Evolutionary conservation across 768 basidiomycete genomes (phyloP).

Genomic region (Rhodocollybia butyracea): DNA sequence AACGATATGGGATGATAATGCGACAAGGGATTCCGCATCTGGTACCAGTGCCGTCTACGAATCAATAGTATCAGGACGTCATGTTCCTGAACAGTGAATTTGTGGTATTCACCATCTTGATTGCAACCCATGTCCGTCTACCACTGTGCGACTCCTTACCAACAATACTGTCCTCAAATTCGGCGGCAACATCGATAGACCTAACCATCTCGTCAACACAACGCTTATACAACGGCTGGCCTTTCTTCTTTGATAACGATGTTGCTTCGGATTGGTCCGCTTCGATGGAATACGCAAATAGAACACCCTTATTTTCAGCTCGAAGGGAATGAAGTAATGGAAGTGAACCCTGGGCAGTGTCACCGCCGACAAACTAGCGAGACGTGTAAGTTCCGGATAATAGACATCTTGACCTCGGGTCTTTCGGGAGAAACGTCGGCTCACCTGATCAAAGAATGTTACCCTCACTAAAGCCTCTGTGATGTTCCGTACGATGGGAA

Average conservation of each 20-base stretch:
- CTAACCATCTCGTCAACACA: conserved; percentile 74
- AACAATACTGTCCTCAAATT: conserved; percentile 62
- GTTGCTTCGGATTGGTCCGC: conserved; percentile 62
- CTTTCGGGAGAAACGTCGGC: conserved; percentile 12
- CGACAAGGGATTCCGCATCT: conserved; percentile 55
- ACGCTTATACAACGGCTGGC: conserved; percentile 46
- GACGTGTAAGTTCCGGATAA: neutral
- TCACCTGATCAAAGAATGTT: conserved; percentile 85
- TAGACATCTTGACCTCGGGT: neutral
- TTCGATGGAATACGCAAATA: conserved; percentile 86
- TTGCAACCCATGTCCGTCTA: conserved; percentile 76
- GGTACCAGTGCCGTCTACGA: conserved; percentile 67
- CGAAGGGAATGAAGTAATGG: conserved; percentile 65
- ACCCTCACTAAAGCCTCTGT: conserved; percentile 67
- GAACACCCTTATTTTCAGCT: conserved; percentile 62
- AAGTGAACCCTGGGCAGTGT: conserved; percentile 66
- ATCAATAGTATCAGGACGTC: neutral
- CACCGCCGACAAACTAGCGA: conserved; percentile 82
- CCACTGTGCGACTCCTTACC: conserved; percentile 22
- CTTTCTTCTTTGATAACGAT: conserved; percentile 16
- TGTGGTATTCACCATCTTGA: conserved; percentile 62
- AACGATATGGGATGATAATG: conserved; percentile 58
- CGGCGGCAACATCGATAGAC: conserved; percentile 75
- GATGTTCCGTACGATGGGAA: conserved; percentile 60
- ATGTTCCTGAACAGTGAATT: neutral